Conservation (phyloP, 805 yeast genomes). For the Barnettozyma vustinii region DNA sequence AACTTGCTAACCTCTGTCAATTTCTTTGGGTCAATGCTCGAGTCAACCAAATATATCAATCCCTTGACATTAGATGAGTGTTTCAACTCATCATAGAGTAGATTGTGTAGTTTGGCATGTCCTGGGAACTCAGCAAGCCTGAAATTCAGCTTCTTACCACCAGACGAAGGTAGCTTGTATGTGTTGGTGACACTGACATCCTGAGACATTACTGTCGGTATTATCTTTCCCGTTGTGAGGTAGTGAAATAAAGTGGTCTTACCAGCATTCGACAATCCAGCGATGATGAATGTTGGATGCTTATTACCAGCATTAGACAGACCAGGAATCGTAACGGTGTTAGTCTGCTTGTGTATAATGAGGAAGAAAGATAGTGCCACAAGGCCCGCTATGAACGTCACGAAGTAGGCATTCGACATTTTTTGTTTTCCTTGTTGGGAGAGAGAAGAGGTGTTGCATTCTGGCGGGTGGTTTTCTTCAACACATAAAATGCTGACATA, state of each 20-base stretch:
- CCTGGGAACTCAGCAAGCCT: conserved; percentile 83
- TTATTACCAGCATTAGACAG: conserved; percentile 17
- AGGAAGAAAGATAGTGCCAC: conserved; percentile 7
- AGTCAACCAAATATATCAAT: conserved; percentile 71
- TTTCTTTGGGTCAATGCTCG: conserved; percentile 47
- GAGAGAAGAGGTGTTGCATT: background rate
- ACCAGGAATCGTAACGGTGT: conserved; percentile 14
- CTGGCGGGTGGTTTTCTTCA: background rate
- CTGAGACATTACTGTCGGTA: conserved; percentile 46
- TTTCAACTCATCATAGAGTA: conserved; percentile 44
- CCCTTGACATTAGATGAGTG: conserved; percentile 50
- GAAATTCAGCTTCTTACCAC: conserved; percentile 32
- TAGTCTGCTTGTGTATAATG: conserved; percentile 13
- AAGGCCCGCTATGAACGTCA: conserved; percentile 6
- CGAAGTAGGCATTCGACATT: conserved; percentile 3
- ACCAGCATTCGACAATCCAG: conserved; percentile 63
- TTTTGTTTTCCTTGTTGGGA: background rate
- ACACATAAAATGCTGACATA: background rate
- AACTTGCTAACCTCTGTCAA: conserved; percentile 52
- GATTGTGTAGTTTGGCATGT: conserved; percentile 64
- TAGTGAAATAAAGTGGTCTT: conserved; percentile 52
- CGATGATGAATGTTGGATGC: conserved; percentile 54
- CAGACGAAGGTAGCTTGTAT: conserved; percentile 36
- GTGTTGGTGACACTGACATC: conserved; percentile 37
- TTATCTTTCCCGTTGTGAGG: conserved; percentile 25